Conservation (phyloP, 352 stramenopile genomes). For the Pythium rishiriense region DNA sequence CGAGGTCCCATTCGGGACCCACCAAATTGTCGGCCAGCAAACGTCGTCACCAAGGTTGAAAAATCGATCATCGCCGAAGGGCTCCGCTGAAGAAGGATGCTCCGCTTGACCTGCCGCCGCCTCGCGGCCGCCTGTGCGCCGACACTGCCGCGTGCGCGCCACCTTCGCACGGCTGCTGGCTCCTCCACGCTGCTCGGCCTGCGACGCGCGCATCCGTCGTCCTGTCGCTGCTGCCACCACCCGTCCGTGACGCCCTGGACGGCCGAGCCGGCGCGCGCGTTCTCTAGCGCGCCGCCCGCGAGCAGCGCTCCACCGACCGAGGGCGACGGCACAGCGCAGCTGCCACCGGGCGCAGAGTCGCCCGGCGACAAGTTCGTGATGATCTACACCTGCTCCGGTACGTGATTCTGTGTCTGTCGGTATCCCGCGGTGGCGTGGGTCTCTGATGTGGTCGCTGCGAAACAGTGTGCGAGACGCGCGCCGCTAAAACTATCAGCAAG, state of each 20-base stretch:
- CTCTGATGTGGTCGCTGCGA: background rate
- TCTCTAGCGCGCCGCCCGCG: slow-evolving; percentile 16
- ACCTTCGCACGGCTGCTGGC: background rate
- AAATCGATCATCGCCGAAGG: slow-evolving; percentile 1
- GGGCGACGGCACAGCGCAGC: slow-evolving; percentile 8
- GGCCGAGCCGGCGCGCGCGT: slow-evolving; percentile 3
- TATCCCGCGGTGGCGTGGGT: background rate
- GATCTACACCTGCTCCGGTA: slow-evolving; percentile 95
- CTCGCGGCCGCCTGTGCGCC: slow-evolving; percentile 3
- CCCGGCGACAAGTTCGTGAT: slow-evolving; percentile 96
- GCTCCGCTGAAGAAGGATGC: background rate
- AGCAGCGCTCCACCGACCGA: slow-evolving; percentile 7
- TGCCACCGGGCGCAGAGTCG: slow-evolving; percentile 66
- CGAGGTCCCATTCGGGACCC: background rate
- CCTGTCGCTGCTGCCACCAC: background rate
- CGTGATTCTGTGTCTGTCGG: background rate
- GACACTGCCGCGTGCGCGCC: background rate
- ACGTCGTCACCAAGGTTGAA: too few relatives aligned
- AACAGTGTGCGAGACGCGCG: slow-evolving; percentile 95
- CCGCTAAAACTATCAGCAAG: slow-evolving; percentile 97
- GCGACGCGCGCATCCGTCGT: background rate
- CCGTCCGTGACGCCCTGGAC: background rate
- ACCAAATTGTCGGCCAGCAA: background rate
- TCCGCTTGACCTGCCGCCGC: slow-evolving; percentile 4
- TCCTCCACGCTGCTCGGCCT: background rate